Conservation (phyloP, 306 rosid genomes). For the Rosa persica region DNA sequence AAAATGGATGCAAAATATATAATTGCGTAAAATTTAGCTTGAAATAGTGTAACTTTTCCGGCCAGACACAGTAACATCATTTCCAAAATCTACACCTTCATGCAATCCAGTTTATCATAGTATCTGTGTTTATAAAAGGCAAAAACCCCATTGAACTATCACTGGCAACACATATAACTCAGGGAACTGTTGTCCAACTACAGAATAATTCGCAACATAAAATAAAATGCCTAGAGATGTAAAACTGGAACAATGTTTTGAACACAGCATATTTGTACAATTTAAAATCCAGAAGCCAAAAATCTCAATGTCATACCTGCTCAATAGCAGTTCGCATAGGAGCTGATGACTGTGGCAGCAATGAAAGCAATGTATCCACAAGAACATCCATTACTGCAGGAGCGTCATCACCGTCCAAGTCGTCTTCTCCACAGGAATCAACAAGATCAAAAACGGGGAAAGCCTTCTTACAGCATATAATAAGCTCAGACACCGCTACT, state of each 20-base stretch:
- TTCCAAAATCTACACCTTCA: neutral
- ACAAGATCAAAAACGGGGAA: conserved; percentile 58
- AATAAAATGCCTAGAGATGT: neutral
- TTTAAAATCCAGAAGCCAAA: conserved; percentile 19
- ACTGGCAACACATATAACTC: neutral
- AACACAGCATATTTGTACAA: neutral
- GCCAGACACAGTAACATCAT: neutral
- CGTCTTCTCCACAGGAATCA: conserved; percentile 63
- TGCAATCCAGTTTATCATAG: neutral
- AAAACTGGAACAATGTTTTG: neutral
- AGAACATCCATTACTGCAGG: conserved; percentile 90
- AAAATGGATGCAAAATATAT: conserved; percentile 23
- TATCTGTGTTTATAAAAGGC: neutral
- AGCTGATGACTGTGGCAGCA: conserved; percentile 87
- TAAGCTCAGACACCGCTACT: conserved; percentile 81
- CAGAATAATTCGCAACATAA: neutral
- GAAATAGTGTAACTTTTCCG: neutral
- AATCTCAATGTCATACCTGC: conserved; percentile 54
- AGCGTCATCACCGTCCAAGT: conserved; percentile 50
- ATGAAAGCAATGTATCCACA: conserved; percentile 87
- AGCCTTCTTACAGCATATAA: conserved; percentile 78
- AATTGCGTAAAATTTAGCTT: neutral
- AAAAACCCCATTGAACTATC: neutral
- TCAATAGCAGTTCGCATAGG: conserved; percentile 88
- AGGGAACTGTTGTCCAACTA: neutral